Percentiles rank a stretch among this genome's conserved stretches.
These are phyloP conservation scores for Hyaloscypha bicolor DNA, from an alignment of 495 filamentous ascomycete genomes.

Conservation along the genomic window DNA sequence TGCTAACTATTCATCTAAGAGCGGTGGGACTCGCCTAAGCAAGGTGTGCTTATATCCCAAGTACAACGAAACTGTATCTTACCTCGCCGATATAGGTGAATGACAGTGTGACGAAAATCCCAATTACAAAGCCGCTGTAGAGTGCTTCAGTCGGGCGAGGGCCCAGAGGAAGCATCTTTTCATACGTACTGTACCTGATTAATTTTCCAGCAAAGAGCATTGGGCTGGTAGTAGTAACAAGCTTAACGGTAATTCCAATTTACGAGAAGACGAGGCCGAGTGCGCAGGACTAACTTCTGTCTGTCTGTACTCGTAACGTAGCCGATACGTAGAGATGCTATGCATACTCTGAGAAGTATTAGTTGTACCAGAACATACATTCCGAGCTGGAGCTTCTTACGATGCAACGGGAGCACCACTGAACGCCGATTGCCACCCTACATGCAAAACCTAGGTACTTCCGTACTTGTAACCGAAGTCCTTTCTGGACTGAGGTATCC, in stretches of 20 bases:
- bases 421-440: constrained; percentile 39
- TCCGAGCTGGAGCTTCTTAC: constrained; percentile 6
- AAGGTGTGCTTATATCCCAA: not conserved
- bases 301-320: constrained; percentile 25
- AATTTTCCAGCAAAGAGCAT: constrained; percentile 41
- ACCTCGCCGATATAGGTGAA: constrained; percentile 39
- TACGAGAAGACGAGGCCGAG: constrained; percentile 31
- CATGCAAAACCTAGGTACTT: constrained; percentile 33
- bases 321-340: constrained; percentile 25
- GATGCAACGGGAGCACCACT: constrained; percentile 32
- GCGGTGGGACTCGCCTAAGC: constrained; percentile 33
- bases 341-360: constrained; percentile 4
- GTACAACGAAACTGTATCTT: not conserved
- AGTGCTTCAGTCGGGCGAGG: no score
- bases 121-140: constrained; percentile 32
- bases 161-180: no score
- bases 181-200: constrained; percentile 31
- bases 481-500: constrained; percentile 39
- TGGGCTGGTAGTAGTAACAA: constrained; percentile 34
- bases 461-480: constrained; percentile 37
- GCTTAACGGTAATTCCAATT: constrained; percentile 35
- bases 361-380: not conserved
- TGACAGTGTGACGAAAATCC: constrained; percentile 30
- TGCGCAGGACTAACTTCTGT: constrained; percentile 11
- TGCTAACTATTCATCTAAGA: constrained; percentile 35